Evolutionary conservation across 225 moss, liverwort and hornwort species (phyloP), one percentile per base, ranked within the genome.

Genomic region (Sphagnum tenellum): DNA sequence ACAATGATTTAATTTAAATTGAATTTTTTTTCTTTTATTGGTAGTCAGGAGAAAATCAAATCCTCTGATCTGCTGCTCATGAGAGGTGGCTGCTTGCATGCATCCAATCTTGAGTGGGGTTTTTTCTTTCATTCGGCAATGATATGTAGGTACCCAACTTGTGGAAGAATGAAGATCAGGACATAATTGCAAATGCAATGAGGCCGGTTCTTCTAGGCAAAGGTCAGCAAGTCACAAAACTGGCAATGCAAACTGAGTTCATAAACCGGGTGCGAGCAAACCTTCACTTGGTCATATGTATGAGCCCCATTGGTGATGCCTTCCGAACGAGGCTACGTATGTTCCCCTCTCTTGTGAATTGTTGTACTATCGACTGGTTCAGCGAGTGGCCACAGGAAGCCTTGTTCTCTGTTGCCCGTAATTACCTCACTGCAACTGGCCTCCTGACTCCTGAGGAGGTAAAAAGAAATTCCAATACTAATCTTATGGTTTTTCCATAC

Each of bases 371-470:
- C 65, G 89, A 94, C 70, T 94, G 94, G 94, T 94, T 94, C 46
- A 90, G 89, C 73, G 94, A 94, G 70, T 94, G 94, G 90, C 94
- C 90, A 69, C 78, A 90, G 74, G 90, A 94, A 77, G 94, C 94
- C 64, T 68, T 94, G 59, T 78, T 66, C 45, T 94, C 89, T 0
- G 90, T 90, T 51, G 94, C 94, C 2, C 65, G 46, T 49, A 94
- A 90, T 64, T 94, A 87, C 7, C 75, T 94, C 3, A 79, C 67
- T 2, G 75, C 88, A 46, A 89, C 79, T 5, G 71, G 68, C 56
- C 75, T 78, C 55, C 60, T 94, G 44, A 70, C 63, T 13, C 2
- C 76, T 6, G 61, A 65, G 8, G 86, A 94, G 81, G 94, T 93
- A 70, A 59, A 48, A 61, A 61, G 29, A 29, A 29, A 29, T 29